Conservation (phyloP, 176 grass and related monocot genomes). For the Oryza officinalis region DNA sequence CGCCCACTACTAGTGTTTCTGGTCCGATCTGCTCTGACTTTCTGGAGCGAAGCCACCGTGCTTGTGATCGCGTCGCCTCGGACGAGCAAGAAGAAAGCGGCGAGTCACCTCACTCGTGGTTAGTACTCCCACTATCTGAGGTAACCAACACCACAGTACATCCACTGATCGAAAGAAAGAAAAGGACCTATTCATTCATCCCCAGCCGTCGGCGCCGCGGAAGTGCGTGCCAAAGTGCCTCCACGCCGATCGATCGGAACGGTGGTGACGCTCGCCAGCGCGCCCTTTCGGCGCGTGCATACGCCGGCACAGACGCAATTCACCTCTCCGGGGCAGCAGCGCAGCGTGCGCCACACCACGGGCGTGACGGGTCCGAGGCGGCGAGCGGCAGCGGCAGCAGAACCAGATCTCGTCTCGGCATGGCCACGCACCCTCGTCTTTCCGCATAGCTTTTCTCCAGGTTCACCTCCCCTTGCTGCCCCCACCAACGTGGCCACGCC, state of each 20-base stretch:
- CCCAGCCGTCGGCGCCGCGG: not conserved
- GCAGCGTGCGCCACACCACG: not conserved
- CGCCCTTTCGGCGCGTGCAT: conserved; percentile 23
- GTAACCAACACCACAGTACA: not conserved
- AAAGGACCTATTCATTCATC: not conserved
- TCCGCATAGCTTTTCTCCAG: conserved; percentile 37
- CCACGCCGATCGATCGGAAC: not conserved
- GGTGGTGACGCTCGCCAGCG: no score
- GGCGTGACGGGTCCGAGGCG: not conserved
- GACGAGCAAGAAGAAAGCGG: not conserved
- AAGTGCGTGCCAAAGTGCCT: not conserved
- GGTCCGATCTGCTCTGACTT: not conserved
- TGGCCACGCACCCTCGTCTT: not conserved
- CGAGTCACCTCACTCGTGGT: not conserved
- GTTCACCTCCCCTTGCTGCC: conserved; percentile 35
- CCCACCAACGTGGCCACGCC: conserved; percentile 56
- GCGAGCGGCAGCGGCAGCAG: not conserved
- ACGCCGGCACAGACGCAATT: not conserved
- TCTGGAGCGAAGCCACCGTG: not conserved
- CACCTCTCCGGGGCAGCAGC: not conserved
- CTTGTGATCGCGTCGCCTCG: not conserved
- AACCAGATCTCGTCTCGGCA: conserved; percentile 32
- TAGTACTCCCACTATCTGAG: not conserved
- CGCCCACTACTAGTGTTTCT: not conserved
- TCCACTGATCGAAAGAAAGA: not conserved